Evolutionary conservation across 2,329 filamentous ascomycete genomes (phyloP).

Genomic region (Neofusicoccum cordaticola): DNA sequence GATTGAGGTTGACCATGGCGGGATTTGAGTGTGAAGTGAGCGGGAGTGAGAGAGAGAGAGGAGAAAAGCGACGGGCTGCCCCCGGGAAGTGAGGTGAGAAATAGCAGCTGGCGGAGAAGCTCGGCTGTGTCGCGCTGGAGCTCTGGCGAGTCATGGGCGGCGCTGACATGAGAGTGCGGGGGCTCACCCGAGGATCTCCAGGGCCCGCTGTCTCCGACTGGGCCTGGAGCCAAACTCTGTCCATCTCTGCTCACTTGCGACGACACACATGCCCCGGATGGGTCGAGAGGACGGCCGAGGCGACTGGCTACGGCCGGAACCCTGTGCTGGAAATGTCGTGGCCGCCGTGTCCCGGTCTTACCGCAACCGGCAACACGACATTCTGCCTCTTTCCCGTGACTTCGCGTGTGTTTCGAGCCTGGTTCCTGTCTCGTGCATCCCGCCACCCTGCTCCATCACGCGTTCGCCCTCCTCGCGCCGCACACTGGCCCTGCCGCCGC

Average conservation of each 20-base stretch:
- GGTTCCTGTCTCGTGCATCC: no score
- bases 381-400: no score
- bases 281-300: not conserved
- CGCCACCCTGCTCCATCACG: no score
- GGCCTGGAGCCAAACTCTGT: not conserved
- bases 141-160: not conserved
- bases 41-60: not conserved
- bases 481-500: no score
- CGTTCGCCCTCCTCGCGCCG: no score
- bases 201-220: not conserved
- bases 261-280: no score
- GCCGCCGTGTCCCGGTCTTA: no score
- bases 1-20: constrained; percentile 6
- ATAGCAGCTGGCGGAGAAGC: not conserved
- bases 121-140: not conserved
- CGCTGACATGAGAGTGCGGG: not conserved
- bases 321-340: not conserved
- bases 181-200: not conserved
- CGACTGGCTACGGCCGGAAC: not conserved
- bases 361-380: no score
- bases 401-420: no score
- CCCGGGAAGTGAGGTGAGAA: not conserved
- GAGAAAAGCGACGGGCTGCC: not conserved
- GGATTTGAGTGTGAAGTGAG: not conserved
- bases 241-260: no score